Conservation (phyloP, 1,284 basidiomycete genomes). For the Ustilago loliicola region DNA sequence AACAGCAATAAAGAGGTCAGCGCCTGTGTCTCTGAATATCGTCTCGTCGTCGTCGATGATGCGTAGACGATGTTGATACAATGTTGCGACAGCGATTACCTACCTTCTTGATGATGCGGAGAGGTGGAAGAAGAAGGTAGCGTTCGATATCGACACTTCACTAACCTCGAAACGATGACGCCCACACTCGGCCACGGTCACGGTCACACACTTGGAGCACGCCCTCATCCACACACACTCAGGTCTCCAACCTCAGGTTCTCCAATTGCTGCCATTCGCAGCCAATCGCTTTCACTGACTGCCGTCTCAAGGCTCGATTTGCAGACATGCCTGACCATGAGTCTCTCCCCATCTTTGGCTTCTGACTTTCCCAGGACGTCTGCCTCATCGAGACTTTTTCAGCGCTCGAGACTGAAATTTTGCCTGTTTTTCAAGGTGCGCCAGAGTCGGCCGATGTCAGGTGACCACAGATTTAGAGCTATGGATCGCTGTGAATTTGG, state of each 20-base stretch:
- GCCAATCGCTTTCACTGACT: too few species aligned
- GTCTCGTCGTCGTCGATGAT: neutral
- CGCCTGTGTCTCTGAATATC: slow-evolving; percentile 12
- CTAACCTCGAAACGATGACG: slow-evolving; percentile 29
- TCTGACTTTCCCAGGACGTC: too few species aligned
- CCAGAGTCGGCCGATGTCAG: neutral
- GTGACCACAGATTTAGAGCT: neutral
- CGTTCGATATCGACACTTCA: slow-evolving; percentile 27
- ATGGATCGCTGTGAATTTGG: neutral
- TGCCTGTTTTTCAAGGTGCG: neutral
- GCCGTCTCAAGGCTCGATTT: too few species aligned
- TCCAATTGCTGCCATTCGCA: too few species aligned
- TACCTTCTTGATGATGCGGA: slow-evolving; percentile 61
- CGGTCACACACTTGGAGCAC: neutral
- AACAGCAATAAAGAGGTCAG: slow-evolving; percentile 29
- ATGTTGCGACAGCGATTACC: slow-evolving; percentile 37
- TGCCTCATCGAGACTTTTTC: neutral
- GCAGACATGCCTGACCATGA: too few species aligned
- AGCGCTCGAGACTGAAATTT: neutral
- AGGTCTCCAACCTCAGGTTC: neutral
- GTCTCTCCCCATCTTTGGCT: neutral
- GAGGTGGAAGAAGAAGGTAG: slow-evolving; percentile 47
- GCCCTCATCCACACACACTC: neutral
- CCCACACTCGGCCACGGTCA: slow-evolving; percentile 7
- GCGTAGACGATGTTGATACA: slow-evolving; percentile 13